Evolutionary conservation across 768 basidiomycete genomes (phyloP), one percentile per base, ranked within the genome.

Genomic region (Lactarius akahatsu): DNA sequence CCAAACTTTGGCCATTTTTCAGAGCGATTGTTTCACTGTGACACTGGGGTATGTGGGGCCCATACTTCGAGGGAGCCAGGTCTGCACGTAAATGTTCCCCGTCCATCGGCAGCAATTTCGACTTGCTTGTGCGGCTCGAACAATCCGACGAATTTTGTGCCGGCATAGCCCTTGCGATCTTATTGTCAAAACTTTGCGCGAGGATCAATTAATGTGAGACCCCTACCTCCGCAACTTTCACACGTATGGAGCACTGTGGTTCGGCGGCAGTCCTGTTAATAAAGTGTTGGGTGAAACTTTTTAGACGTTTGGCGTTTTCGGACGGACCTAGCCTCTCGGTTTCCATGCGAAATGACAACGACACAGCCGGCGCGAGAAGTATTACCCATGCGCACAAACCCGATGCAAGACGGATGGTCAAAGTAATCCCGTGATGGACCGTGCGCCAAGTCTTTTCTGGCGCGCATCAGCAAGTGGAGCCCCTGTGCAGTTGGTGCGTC

Each of bases 301-400:
- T 10, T 6, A 38, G n/a, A 38, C n/a, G 10, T 23, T 26, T 7
- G 11, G 57, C 56, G 36, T 41, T 38, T 10, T 67, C 58, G n/a
- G 63, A 70, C 70, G 41, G 23, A 67, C 63, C 62, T 10, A 30
- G 65, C 18, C 56, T 50, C 34, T 70, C 61, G 36, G 68, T 67
- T 43, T 30, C 79, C 34, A 72, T 91, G 92, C 74, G 88, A 90
- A 15, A 92, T 72, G 20, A 92, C 75, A 1, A 93, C 91, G 1
- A 79, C 89, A 67, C 91, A 93, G 15, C 90, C 91, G 13, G 74
- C 69, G 72, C 81, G 83, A 50, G 74, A 70, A 11, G 73, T 67
- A 74, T 87, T 78, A 15, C 92, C 92, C 74, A 78, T 77, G 52
- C 92, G 84, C 63, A 90, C 85, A 70, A 91, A 94, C 23, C 90